Base-by-base conservation (phyloP, 2,329 filamentous ascomycete genomes). In the Trichophyton mentagrophytes region DNA sequence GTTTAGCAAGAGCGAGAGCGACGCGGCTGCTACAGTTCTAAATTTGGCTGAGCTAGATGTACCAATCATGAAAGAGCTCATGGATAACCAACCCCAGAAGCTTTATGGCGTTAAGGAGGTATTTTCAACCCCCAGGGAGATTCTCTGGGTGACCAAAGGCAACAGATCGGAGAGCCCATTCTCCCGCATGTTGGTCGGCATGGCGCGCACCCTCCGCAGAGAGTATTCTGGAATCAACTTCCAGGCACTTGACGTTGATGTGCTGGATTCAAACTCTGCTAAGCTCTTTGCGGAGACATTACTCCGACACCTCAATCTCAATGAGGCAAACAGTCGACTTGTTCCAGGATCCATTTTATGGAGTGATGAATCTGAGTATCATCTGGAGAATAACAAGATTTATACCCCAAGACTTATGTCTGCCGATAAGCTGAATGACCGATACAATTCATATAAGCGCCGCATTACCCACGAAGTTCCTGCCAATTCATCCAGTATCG, bases 41-140 rank as follows among this genome's bases (percentile, higher is more conserved):
- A 33, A 38, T 38, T 33, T 56, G 13, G 33, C 51, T 8, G 51
- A 56, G 25, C 33, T 56, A 11, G 51, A 56, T 30, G 51, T n/a
- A n/a, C 51, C 51, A 30, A 33, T 56, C n/a, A 56, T 56, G 51
- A 56, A 56, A 56, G 33, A 33, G 25, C 51, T 56, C 20, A 56
- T 38, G 27, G 44, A 47, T 13, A 25, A 47, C 44, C 44, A 47
- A 8, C 51, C 51, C 11, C 17, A 33, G n/a, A 56, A 56, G 17
- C 33, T 56, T 15, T 7, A 38, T 13, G 51, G 51, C 6, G 15
- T 56, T 17, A 56, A 56, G 15, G 33, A 33, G 25, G 15, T 56
- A 3, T 56, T 56, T 38, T 56, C 51, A n/a, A 38, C 20, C 9
- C 27, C 51, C 5, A 38, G 51, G 30, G 33, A 33, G 9, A 33